These are phyloP conservation scores for Jamesozyma lodderae DNA, from an alignment of 805 yeast species.

Conservation along the genomic window DNA sequence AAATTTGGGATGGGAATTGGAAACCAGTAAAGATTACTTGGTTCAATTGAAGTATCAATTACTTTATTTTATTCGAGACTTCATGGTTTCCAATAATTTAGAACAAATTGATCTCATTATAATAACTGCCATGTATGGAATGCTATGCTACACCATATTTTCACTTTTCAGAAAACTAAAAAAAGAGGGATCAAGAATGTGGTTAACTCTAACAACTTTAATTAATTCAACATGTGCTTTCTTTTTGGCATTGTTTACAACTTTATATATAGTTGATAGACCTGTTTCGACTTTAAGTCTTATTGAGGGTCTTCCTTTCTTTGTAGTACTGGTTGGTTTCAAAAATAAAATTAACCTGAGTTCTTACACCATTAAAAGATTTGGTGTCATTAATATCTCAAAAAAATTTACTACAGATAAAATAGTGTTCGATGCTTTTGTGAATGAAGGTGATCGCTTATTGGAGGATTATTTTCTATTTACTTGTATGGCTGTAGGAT, in stretches of 20 bases:
- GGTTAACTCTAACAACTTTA: slow-evolving; percentile 79
- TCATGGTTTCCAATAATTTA: slow-evolving; percentile 30
- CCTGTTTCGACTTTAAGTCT: slow-evolving; percentile 63
- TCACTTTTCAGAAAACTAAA: slow-evolving; percentile 69
- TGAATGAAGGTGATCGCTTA: slow-evolving; percentile 28
- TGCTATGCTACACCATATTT: slow-evolving; percentile 76
- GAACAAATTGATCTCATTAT: slow-evolving; percentile 61
- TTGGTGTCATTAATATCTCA: slow-evolving; percentile 30
- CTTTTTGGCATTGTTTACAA: slow-evolving; percentile 61
- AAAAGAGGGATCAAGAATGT: slow-evolving; percentile 70
- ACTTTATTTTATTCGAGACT: neutral
- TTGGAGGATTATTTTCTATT: slow-evolving; percentile 70
- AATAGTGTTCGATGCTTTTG: slow-evolving; percentile 30
- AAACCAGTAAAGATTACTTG: slow-evolving; percentile 2
- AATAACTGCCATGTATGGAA: slow-evolving; percentile 69
- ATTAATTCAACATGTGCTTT: slow-evolving; percentile 77
- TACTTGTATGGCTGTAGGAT: slow-evolving; percentile 53
- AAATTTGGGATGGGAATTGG: slow-evolving; percentile 59
- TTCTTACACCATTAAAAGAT: slow-evolving; percentile 39
- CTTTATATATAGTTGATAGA: slow-evolving; percentile 45
- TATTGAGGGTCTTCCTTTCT: slow-evolving; percentile 87
- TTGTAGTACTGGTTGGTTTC: slow-evolving; percentile 87
- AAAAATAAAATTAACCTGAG: slow-evolving; percentile 74
- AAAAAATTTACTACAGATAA: slow-evolving; percentile 21
- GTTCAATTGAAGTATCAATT: slow-evolving; percentile 1